Base-by-base conservation (phyloP, 768 basidiomycete genomes). In the Mycena olivaceomarginata region DNA sequence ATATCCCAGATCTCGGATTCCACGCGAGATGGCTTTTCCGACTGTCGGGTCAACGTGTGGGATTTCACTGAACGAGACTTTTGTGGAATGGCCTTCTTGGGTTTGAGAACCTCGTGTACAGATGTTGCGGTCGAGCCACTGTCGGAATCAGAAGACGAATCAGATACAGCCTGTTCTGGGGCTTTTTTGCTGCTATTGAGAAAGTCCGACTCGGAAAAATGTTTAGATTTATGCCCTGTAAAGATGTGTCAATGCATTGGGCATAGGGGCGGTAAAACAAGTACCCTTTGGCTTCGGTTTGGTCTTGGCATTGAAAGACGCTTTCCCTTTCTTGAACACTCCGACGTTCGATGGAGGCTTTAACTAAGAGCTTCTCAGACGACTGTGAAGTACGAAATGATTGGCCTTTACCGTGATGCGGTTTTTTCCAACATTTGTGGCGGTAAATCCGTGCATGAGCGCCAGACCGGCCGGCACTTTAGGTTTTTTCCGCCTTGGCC, bases 381-480 rank as follows among this genome's bases (percentile, higher is more conserved):
- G 15, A 13, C 64, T 31, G 25, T 25, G 15, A 43, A 5, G 22
- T 7, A 18, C 64, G 59, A 45, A 53, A 56, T 5, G 13, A 63
- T 25, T 45, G 57, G 11, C 16, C 81, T 88, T 65, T 79, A 94
- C 94, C 70, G 94, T 95, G 13, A 95, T 81, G 53, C 94, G 89
- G 72, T 90, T 88, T 68, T 88, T 90, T 16, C 93, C 92, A 2
- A 95, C 88, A 77, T 93, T 94, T 7, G 89, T 90, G 0, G 94
- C 91, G 18, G 88, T 84, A 81, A 94, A 93, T 0, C 92, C 93
- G 76, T 94, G 92, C 92, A 95, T 92, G 39, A 95, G 86, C 0
- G 93, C 93, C 45, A 94, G 86, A 5, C 89, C 91, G 2, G 89
- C 84, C 11, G 90, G 86, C 12, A 87, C 75, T 60, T 82, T 82